A percentile compares a stretch with the other conserved stretches of the same genome.
Evolutionary conservation across 106 monocot genomes (phyloP).

Genomic region (Dioscorea zingiberensis): DNA sequence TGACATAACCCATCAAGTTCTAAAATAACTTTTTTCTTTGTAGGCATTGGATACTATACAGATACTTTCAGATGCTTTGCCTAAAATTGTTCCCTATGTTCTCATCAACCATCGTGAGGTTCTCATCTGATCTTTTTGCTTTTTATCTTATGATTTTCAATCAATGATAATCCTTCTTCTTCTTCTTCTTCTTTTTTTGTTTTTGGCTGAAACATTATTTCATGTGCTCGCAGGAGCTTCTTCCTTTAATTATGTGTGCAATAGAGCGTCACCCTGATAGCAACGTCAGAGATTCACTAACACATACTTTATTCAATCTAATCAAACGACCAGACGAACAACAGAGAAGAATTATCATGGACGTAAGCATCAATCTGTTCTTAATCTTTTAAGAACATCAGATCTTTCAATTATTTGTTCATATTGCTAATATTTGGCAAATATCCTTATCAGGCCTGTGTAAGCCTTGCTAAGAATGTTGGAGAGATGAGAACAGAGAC

Average conservation of each 20-base stretch:
- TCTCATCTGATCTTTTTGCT: constrained; percentile 33
- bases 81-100: constrained; percentile 97
- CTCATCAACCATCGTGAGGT: constrained; percentile 99
- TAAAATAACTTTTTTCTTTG: constrained; percentile 8
- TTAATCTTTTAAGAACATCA: background rate
- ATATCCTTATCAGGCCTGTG: constrained; percentile 67
- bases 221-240: constrained; percentile 72
- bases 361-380: constrained; percentile 39
- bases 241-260: constrained; percentile 98
- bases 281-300: constrained; percentile 74
- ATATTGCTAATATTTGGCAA: background rate
- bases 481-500: constrained; percentile 99
- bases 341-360: constrained; percentile 95
- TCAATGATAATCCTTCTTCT: constrained; percentile 4
- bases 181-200: background rate
- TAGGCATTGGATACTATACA: constrained; percentile 84
- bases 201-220: background rate
- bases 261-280: constrained; percentile 96
- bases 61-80: constrained; percentile 91
- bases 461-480: constrained; percentile 83
- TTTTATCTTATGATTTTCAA: constrained; percentile 4
- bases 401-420: background rate
- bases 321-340: constrained; percentile 96
- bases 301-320: constrained; percentile 94
- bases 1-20: background rate